Conservation (phyloP, 2,329 filamentous ascomycete species). For the Neocucurbitaria cava region DNA sequence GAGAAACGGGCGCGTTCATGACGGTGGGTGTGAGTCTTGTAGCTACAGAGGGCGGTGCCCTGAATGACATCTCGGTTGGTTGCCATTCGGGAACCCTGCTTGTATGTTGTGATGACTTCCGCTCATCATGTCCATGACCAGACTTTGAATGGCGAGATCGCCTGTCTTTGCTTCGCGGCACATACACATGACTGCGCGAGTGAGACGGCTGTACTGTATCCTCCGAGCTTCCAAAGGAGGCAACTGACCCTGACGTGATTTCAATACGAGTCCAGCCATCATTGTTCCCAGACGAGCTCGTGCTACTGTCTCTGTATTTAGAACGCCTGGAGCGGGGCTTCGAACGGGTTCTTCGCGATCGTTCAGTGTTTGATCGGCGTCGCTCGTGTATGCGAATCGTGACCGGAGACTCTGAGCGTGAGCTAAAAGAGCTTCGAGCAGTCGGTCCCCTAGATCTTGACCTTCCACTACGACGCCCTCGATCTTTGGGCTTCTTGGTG, state of each 20-base stretch:
- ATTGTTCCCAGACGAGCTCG: slow-evolving; percentile 14
- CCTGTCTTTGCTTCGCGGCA: slow-evolving; percentile 1
- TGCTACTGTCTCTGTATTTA: not conserved
- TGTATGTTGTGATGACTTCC: not conserved
- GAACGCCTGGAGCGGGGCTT: slow-evolving; percentile 4
- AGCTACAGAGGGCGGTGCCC: slow-evolving; percentile 1
- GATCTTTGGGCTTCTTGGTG: not conserved
- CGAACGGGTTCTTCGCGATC: not conserved
- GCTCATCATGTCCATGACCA: not conserved
- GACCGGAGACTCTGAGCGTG: not conserved
- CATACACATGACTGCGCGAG: slow-evolving; percentile 9
- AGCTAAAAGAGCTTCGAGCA: not conserved
- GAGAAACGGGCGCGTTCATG: slow-evolving; percentile 12
- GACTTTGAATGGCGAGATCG: slow-evolving; percentile 3
- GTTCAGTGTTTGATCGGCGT: not conserved
- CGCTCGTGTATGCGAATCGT: not conserved
- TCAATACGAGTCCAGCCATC: slow-evolving; percentile 10
- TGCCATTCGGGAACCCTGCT: not conserved
- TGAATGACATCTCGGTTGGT: not conserved
- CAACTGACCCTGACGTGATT: slow-evolving; percentile 6
- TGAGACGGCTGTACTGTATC: slow-evolving; percentile 16
- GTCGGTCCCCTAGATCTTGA: not conserved
- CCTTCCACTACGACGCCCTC: slow-evolving; percentile 2
- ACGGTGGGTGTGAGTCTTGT: not conserved
- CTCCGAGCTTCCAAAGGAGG: slow-evolving; percentile 16